A percentile compares a stretch with the other conserved stretches of the same genome.
phyloP scores from a whole-genome alignment of 306 rosid species.

The Echinosophora koreensis region DNA sequence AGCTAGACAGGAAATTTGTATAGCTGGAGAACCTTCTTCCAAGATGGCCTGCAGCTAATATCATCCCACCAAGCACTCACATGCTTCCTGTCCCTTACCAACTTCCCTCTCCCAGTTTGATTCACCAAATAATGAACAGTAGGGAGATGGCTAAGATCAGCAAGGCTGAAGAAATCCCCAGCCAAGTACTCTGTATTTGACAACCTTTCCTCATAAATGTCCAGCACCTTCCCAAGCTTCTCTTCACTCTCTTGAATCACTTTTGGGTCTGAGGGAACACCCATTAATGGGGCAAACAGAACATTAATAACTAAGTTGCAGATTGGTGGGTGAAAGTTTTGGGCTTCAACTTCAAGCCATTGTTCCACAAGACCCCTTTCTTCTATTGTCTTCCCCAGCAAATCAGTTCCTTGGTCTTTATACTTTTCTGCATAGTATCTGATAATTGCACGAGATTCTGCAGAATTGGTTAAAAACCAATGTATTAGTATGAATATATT shows the following conservation, averaged over 20 bases:
- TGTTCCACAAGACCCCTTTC: constrained; percentile 48
- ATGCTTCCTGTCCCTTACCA: constrained; percentile 40
- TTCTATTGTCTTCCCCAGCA: constrained; percentile 46
- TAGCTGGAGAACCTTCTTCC: constrained; percentile 38
- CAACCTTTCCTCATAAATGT: constrained; percentile 47
- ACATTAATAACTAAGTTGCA: constrained; percentile 14
- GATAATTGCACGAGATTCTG: constrained; percentile 45
- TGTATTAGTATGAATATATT: neutral
- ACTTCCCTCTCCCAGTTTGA: neutral
- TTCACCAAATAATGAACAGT: constrained; percentile 35
- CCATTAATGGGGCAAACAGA: neutral
- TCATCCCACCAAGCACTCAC: constrained; percentile 52
- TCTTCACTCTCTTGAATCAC: constrained; percentile 22
- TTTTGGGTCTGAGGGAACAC: neutral
- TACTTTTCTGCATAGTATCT: constrained; percentile 43
- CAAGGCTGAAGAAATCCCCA: constrained; percentile 49
- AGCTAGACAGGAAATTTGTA: constrained; percentile 20
- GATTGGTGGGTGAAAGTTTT: constrained; percentile 36
- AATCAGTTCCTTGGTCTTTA: constrained; percentile 40
- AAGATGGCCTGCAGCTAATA: constrained; percentile 49
- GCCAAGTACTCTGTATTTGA: constrained; percentile 48
- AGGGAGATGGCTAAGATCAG: constrained; percentile 50
- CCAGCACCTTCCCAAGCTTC: constrained; percentile 40
- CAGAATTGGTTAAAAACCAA: neutral
- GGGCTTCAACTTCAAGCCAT: constrained; percentile 49